A percentile compares a stretch with the other conserved stretches of the same genome.
Conservation (phyloP, 2,329 filamentous ascomycete genomes). For the Pseudogymnoascus pannorum region DNA sequence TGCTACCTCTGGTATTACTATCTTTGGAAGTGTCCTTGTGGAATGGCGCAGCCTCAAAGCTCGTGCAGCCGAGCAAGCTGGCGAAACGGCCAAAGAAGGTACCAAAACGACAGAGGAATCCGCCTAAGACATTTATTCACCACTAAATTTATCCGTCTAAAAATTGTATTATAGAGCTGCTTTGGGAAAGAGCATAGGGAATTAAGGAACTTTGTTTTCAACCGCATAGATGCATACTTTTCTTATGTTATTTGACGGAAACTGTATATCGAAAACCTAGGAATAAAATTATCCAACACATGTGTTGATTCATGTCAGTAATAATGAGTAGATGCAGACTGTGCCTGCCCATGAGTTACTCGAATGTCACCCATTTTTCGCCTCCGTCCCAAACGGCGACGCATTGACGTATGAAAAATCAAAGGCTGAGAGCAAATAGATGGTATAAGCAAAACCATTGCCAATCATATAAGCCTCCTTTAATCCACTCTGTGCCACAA, state of each 20-base stretch:
- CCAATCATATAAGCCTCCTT: neutral
- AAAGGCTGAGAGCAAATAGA: neutral
- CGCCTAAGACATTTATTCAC: neutral
- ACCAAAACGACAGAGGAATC: neutral
- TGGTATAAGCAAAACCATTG: neutral
- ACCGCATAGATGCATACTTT: neutral
- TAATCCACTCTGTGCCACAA: neutral
- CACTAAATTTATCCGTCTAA: neutral
- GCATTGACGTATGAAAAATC: neutral
- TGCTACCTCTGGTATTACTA: slow-evolving; percentile 14
- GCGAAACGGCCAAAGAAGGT: neutral
- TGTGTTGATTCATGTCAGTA: neutral
- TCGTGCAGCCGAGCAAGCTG: slow-evolving; percentile 9
- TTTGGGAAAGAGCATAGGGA: neutral
- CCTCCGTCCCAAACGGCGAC: too few relatives aligned
- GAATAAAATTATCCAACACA: neutral
- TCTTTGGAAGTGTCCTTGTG: slow-evolving; percentile 20
- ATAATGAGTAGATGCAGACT: neutral
- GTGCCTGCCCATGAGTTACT: too few relatives aligned
- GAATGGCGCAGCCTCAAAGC: slow-evolving; percentile 20
- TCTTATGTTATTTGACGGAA: too few relatives aligned
- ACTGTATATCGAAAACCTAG: neutral
- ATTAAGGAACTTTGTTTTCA: neutral
- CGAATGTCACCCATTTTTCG: too few relatives aligned
- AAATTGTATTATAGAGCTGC: neutral